Evolutionary conservation across 805 yeast genomes (phyloP), one percentile per base, ranked within the genome.

Genomic region (Komagataella populi): DNA sequence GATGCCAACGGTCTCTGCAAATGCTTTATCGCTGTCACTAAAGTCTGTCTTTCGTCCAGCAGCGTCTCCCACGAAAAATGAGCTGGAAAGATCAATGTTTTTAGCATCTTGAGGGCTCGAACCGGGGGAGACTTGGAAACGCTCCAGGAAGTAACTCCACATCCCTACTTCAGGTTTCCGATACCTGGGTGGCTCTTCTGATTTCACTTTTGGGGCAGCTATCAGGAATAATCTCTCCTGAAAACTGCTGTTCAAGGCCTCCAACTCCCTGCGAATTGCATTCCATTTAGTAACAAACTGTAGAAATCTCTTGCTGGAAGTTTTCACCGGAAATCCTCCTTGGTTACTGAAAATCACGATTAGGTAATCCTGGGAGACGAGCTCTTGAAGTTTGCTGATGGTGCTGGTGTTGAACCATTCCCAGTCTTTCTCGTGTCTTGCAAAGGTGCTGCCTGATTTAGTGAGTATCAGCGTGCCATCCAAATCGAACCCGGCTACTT

Each of bases 21-120:
- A 90, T 51, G 54, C 61, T 55, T 62, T 64, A 63, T 91, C 99
- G 49, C 85, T 77, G 57, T 86, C 89, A 71, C 93, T 86, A 61
- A 83, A 85, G 64, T 91, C 98, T 0, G 60, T 64, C 1, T 62
- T 59, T 50, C 98, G 71, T 0, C 98, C 99, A 6, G 96, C 98
- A 0, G 98, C 98, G 68, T 91, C 99, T 5, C 99, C 99, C n/a
- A 89, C 90, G 63, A 68, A 93, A 51, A 81, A 70, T 49, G 87
- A 77, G 7, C 64, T 56, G 0, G 61, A 66, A 49, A 61, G 49
- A 57, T 80, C 81, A 2, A 81, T 57, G 6, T 53, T 52, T 14
- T 63, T 57, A 7, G 47, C 47, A 6, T 45, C 47, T 30, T 30
- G 14, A 10, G 39, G 39, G 39, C 39, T 30, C 39, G 39, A 30